Conservation (phyloP, 495 filamentous ascomycete species). For the Podospora comata region DNA sequence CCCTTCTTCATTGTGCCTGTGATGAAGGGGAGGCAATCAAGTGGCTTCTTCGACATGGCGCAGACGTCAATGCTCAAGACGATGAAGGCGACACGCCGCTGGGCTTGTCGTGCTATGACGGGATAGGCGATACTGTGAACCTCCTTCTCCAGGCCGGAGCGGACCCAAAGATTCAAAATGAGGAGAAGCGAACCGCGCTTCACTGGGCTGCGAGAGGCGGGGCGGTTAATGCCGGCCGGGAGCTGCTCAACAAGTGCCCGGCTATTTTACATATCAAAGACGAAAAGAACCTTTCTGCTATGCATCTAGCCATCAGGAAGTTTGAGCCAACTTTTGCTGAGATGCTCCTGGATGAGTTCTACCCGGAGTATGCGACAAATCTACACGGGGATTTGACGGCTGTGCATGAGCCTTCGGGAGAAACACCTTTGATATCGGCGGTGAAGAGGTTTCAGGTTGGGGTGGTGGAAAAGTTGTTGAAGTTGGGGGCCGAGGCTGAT, state of each 20-base stretch:
- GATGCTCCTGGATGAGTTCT: slow-evolving; percentile 2
- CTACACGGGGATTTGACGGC: not conserved
- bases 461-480: not conserved
- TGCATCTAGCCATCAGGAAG: not conserved
- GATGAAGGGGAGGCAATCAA: not conserved
- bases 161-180: not conserved
- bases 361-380: not conserved
- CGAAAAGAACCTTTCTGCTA: not conserved
- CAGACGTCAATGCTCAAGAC: not conserved
- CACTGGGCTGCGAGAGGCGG: not conserved
- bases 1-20: not conserved
- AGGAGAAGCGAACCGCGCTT: not conserved
- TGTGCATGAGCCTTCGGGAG: not conserved
- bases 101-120: not conserved
- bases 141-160: not conserved
- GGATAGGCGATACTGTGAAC: not conserved
- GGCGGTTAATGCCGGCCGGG: not conserved
- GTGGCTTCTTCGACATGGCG: not conserved
- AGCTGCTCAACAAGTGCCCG: not conserved
- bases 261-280: not conserved
- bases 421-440: not conserved
- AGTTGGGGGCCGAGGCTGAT: not conserved
- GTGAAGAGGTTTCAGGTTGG: not conserved
- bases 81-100: not conserved
- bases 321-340: not conserved